Conservation (phyloP, 2,329 filamentous ascomycete species). For the Fusarium devonianum region DNA sequence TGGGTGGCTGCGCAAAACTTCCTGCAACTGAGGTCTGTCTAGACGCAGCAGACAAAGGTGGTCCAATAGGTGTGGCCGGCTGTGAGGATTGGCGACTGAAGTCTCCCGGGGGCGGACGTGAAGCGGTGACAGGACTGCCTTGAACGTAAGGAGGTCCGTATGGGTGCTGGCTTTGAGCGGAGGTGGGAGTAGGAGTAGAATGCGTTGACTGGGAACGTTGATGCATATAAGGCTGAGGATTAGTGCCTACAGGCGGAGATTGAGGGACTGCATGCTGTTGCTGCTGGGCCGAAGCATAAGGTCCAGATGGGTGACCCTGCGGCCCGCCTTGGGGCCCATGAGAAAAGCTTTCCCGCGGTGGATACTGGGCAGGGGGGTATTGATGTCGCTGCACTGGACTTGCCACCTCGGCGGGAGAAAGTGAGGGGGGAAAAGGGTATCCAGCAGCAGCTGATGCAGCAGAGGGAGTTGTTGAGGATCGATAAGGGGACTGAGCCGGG, state of each 20-base stretch:
- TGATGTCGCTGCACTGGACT: conserved; percentile 62
- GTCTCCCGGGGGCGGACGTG: conserved; percentile 53
- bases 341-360: conserved; percentile 56
- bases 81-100: conserved; percentile 60
- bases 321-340: conserved; percentile 44
- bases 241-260: conserved; percentile 56
- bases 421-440: conserved; percentile 60
- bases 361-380: conserved; percentile 55
- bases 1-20: conserved; percentile 59
- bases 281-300: conserved; percentile 48
- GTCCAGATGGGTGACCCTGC: conserved; percentile 29
- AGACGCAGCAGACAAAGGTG: conserved; percentile 53
- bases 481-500: conserved; percentile 55
- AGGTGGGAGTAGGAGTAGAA: conserved; percentile 67
- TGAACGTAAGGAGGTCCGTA: conserved; percentile 60
- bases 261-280: conserved; percentile 53
- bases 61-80: conserved; percentile 61
- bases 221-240: conserved; percentile 52
- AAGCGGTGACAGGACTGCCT: conserved; percentile 59
- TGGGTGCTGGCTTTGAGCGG: conserved; percentile 65
- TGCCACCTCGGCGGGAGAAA: conserved; percentile 51
- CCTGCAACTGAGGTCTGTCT: conserved; percentile 52
- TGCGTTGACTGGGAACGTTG: conserved; percentile 65
- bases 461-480: conserved; percentile 56
- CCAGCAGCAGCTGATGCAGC: conserved; percentile 51